These are phyloP conservation scores for Pythium coloratum DNA, from an alignment of 352 stramenopile species.

Conservation along the genomic window DNA sequence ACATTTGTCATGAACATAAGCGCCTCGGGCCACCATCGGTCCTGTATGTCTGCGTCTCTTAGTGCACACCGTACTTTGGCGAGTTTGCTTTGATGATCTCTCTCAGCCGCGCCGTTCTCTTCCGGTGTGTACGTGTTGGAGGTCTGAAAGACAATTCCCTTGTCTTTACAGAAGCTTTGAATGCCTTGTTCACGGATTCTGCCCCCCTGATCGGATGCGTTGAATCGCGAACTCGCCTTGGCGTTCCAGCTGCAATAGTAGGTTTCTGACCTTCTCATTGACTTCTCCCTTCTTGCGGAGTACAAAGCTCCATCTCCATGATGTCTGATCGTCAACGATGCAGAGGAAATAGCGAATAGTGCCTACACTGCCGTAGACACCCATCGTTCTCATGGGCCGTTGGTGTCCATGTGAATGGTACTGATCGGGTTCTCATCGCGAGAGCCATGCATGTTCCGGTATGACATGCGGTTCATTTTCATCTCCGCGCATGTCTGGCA, in stretches of 20 bases:
- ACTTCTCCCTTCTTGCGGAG: conserved; percentile 6
- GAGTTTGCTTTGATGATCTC: conserved; percentile 6
- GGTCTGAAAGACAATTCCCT: conserved; percentile 2
- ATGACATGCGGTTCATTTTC: conserved; percentile 14
- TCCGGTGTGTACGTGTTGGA: neutral
- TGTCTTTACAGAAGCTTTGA: conserved; percentile 10
- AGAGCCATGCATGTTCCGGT: conserved; percentile 5
- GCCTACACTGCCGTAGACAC: no score
- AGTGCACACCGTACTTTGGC: conserved; percentile 4
- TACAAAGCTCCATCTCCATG: conserved; percentile 8
- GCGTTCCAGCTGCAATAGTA: conserved; percentile 4
- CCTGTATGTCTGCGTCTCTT: neutral
- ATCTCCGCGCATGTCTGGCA: conserved; percentile 6
- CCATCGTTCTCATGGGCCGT: no score
- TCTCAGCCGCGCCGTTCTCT: conserved; percentile 1
- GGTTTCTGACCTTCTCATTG: conserved; percentile 4
- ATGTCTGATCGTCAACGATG: neutral
- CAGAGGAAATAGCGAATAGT: no score
- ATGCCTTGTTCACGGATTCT: conserved; percentile 11
- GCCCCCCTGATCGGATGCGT: conserved; percentile 7
- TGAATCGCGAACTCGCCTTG: neutral
- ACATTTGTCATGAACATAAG: conserved; percentile 12
- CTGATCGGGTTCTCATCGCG: conserved; percentile 2
- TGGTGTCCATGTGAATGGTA: neutral
- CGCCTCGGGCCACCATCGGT: neutral